A percentile compares a stretch with the other conserved stretches of the same genome.
Conservation (phyloP, 305 asterid genomes). For the Ajuga reptans region DNA sequence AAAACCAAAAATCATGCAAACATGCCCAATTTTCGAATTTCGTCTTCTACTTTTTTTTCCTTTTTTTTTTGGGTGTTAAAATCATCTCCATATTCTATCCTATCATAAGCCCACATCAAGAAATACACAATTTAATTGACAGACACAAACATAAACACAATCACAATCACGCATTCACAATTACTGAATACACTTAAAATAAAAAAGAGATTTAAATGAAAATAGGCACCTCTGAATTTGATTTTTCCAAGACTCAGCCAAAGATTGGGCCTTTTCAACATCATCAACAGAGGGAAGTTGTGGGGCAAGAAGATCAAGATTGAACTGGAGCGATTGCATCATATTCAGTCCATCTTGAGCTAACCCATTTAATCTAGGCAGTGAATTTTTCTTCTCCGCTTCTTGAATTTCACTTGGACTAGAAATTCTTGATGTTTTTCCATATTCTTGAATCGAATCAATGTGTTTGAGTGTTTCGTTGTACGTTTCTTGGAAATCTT, state of each 20-base stretch:
- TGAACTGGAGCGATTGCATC: conserved; percentile 66
- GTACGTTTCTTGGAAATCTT: conserved; percentile 47
- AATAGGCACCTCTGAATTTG: conserved; percentile 58
- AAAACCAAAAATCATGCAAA: too few species aligned
- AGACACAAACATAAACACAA: not conserved
- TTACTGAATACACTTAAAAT: not conserved
- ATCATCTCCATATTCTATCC: not conserved
- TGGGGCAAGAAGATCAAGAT: conserved; percentile 87
- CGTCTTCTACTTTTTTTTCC: too few species aligned
- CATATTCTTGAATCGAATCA: conserved; percentile 55
- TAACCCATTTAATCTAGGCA: conserved; percentile 81
- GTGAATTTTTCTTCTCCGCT: conserved; percentile 48
- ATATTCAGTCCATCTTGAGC: conserved; percentile 72
- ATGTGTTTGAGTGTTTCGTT: conserved; percentile 39
- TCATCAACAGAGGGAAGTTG: conserved; percentile 62
- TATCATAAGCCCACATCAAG: not conserved
- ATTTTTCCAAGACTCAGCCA: conserved; percentile 66
- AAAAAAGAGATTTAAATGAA: not conserved
- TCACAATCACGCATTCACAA: not conserved
- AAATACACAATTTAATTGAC: not conserved
- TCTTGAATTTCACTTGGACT: conserved; percentile 27
- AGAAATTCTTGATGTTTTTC: conserved; percentile 40
- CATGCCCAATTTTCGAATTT: too few species aligned
- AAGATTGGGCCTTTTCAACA: conserved; percentile 54
- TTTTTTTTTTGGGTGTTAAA: too few species aligned